A percentile compares a stretch with the other conserved stretches of the same genome.
These are phyloP conservation scores for Prasinococcaceae sp. DNA, from an alignment of 139 green algal genomes.

Conservation along the genomic window DNA sequence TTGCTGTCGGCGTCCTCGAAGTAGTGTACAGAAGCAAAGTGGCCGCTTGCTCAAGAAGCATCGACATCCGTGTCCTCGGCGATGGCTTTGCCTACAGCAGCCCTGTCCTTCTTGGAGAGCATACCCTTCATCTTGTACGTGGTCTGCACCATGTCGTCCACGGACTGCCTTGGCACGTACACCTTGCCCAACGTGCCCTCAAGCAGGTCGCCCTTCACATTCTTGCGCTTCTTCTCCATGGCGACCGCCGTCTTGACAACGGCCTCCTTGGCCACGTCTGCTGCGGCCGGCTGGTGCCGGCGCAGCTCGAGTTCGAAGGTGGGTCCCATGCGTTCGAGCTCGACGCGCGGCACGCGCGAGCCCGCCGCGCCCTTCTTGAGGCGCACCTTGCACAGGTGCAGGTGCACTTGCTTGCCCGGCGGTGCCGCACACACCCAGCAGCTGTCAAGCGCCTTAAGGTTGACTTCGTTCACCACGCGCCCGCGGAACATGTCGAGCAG, in stretches of 20 bases:
- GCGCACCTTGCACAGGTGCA: not conserved
- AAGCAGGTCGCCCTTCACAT: not conserved
- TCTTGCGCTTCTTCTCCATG: not conserved
- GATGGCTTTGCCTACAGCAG: too few species aligned
- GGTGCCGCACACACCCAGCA: not conserved
- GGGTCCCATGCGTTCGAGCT: not conserved
- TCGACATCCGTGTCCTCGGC: too few species aligned
- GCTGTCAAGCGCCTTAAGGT: not conserved
- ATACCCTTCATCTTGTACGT: too few species aligned
- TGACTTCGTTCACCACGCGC: too few species aligned
- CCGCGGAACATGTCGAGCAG: slow-evolving; percentile 22
- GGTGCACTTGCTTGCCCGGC: not conserved
- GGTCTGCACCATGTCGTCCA: slow-evolving; percentile 12
- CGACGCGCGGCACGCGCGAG: not conserved
- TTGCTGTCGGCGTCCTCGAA: too few species aligned
- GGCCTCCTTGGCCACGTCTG: too few species aligned
- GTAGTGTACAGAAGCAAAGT: too few species aligned
- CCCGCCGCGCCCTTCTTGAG: not conserved
- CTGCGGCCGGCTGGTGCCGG: too few species aligned
- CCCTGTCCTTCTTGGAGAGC: too few species aligned
- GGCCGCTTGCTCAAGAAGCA: too few species aligned
- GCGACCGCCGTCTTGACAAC: not conserved
- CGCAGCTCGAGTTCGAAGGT: not conserved
- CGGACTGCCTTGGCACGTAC: slow-evolving; percentile 2
- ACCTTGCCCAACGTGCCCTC: not conserved